phyloP scores from a whole-genome alignment of 139 green algal species.

The Chlorella ohadii region DNA sequence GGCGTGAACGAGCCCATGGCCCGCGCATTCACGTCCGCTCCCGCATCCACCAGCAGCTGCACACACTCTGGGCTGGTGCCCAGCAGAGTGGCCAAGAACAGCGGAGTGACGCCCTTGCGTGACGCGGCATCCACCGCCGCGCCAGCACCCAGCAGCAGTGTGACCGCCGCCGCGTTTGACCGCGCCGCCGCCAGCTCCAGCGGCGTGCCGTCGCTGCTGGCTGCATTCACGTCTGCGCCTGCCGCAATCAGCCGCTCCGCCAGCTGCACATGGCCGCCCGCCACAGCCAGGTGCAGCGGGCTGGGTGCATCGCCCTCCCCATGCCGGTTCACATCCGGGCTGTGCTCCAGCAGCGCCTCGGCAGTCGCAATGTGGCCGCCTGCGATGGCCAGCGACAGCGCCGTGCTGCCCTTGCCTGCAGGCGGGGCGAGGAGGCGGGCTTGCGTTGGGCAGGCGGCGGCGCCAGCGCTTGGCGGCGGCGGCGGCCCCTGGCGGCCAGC shows the following conservation, averaged over 20 bases:
- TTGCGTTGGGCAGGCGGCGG: neutral
- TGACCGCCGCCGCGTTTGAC: neutral
- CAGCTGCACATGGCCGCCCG: constrained; percentile 12
- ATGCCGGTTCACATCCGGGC: neutral
- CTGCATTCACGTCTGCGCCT: constrained; percentile 35
- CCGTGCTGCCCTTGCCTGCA: constrained; percentile 23
- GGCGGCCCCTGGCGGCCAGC: neutral
- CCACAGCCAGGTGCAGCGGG: constrained; percentile 42
- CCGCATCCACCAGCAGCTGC: neutral
- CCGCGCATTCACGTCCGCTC: constrained; percentile 31
- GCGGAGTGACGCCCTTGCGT: constrained; percentile 23
- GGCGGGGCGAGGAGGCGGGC: too few species aligned
- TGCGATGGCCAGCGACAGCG: neutral
- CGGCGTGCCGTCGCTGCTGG: constrained; percentile 36
- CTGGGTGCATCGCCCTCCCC: neutral
- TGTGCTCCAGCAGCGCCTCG: neutral
- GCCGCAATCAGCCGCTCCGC: constrained; percentile 27
- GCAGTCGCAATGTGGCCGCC: neutral
- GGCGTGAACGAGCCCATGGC: constrained; percentile 47
- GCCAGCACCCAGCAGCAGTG: constrained; percentile 36
- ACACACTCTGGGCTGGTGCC: neutral
- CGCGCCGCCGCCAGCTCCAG: constrained; percentile 48
- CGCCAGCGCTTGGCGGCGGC: neutral
- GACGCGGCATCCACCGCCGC: neutral
- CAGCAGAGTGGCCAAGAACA: constrained; percentile 29